Evolutionary conservation across 306 rosid species (phyloP).

Genomic region (Cyclanthera cordifolia): DNA sequence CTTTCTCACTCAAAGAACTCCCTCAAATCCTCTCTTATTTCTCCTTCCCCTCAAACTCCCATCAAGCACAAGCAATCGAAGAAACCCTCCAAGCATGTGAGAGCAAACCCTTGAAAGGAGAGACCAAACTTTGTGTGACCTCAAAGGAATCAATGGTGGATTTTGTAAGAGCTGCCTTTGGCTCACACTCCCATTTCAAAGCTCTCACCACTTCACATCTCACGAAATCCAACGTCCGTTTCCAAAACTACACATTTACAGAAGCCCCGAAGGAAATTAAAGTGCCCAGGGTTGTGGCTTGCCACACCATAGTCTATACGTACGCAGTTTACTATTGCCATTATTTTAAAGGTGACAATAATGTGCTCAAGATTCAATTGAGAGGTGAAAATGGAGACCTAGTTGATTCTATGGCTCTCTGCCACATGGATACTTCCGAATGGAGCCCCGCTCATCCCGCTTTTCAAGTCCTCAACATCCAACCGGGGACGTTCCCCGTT

Average conservation of each 20-base stretch:
- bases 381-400: constrained; percentile 50
- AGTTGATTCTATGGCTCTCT: constrained; percentile 54
- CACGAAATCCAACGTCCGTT: constrained; percentile 34
- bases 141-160: constrained; percentile 65
- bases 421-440: constrained; percentile 65
- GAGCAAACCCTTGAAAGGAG: constrained; percentile 44
- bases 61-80: constrained; percentile 60
- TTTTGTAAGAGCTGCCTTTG: constrained; percentile 31
- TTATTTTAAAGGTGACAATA: constrained; percentile 37
- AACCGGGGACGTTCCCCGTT: constrained; percentile 48
- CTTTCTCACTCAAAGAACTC: constrained; percentile 46
- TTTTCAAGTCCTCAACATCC: constrained; percentile 36
- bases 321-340: constrained; percentile 59
- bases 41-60: constrained; percentile 38
- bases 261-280: constrained; percentile 25
- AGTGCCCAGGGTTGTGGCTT: constrained; percentile 62
- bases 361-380: constrained; percentile 28
- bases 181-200: constrained; percentile 14
- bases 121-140: constrained; percentile 56
- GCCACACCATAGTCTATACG: constrained; percentile 76
- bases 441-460: constrained; percentile 59
- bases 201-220: constrained; percentile 34
- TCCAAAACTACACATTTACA: constrained; percentile 55
- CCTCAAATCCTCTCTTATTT: constrained; percentile 37
- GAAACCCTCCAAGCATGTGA: constrained; percentile 51